Conservation (phyloP, 805 yeast genomes). For the Candida ascalaphidarum region DNA sequence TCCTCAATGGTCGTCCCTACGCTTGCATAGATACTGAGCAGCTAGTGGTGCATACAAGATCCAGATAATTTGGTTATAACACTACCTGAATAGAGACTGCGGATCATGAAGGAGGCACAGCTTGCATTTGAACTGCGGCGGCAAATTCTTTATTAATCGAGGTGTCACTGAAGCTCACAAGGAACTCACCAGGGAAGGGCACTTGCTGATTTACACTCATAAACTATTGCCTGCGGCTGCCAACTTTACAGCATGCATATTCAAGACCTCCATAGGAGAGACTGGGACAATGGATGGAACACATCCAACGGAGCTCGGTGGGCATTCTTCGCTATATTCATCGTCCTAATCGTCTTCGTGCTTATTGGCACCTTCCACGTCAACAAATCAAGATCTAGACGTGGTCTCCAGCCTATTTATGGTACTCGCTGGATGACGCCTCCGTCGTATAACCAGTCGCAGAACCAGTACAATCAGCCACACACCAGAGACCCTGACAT, state of each 20-base stretch:
- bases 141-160: constrained; percentile 4
- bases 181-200: too few relatives aligned
- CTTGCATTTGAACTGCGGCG: too few relatives aligned
- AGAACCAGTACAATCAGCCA: constrained; percentile 44
- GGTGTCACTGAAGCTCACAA: constrained; percentile 1
- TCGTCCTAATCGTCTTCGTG: constrained; percentile 38
- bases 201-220: too few relatives aligned
- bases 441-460: constrained; percentile 64
- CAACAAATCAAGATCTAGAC: constrained; percentile 42
- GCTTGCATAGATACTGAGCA: too few relatives aligned
- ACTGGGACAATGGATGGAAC: constrained; percentile 4
- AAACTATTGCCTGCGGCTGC: too few relatives aligned
- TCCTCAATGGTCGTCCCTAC: too few relatives aligned
- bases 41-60: too few relatives aligned
- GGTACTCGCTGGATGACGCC: constrained; percentile 89
- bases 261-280: neutral
- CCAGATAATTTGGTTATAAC: too few relatives aligned
- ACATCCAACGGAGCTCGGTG: constrained; percentile 40
- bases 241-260: neutral
- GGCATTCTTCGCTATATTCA: constrained; percentile 58
- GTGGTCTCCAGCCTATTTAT: constrained; percentile 51
- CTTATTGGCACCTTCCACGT: constrained; percentile 43
- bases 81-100: too few relatives aligned
- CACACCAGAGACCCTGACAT: constrained; percentile 27
- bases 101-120: too few relatives aligned